These are phyloP conservation scores for Hyphopichia pseudoburtonii DNA, from an alignment of 1,139 yeast genomes.

Conservation along the genomic window DNA sequence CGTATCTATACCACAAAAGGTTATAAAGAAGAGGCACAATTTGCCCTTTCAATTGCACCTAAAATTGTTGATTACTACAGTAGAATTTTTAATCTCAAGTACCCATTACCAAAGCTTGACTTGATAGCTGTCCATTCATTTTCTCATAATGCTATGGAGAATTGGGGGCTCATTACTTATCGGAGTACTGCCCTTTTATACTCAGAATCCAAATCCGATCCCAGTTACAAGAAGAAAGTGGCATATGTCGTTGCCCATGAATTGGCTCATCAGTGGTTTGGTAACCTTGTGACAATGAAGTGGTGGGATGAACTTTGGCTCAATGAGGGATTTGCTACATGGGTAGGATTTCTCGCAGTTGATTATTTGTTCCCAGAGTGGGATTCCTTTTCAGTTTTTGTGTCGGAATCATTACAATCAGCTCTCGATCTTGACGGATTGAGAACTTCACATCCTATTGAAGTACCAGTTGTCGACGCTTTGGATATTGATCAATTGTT, in stretches of 20 bases:
- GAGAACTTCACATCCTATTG: conserved; percentile 57
- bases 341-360: conserved; percentile 55
- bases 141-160: conserved; percentile 86
- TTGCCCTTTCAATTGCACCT: conserved; percentile 66
- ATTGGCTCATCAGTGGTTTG: conserved; percentile 68
- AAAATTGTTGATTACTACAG: conserved; percentile 69
- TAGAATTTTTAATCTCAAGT: conserved; percentile 60
- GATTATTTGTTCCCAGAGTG: conserved; percentile 56
- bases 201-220: conserved; percentile 65
- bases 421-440: conserved; percentile 55
- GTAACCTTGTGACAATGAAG: conserved; percentile 61
- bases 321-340: conserved; percentile 64
- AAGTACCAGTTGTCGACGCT: conserved; percentile 55
- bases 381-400: conserved; percentile 56
- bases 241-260: conserved; percentile 77
- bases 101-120: conserved; percentile 74
- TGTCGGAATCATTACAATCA: conserved; percentile 50
- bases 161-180: conserved; percentile 85
- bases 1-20: conserved; percentile 74
- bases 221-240: conserved; percentile 70
- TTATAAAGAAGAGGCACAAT: conserved; percentile 58
- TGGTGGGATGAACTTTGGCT: conserved; percentile 68
- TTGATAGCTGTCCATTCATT: conserved; percentile 76
- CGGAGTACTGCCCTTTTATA: conserved; percentile 73
- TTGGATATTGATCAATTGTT: conserved; percentile 58